Percentiles rank a stretch among this genome's conserved stretches.
phyloP scores from a whole-genome alignment of 495 filamentous ascomycete species.

The Articulospora tetracladia region DNA sequence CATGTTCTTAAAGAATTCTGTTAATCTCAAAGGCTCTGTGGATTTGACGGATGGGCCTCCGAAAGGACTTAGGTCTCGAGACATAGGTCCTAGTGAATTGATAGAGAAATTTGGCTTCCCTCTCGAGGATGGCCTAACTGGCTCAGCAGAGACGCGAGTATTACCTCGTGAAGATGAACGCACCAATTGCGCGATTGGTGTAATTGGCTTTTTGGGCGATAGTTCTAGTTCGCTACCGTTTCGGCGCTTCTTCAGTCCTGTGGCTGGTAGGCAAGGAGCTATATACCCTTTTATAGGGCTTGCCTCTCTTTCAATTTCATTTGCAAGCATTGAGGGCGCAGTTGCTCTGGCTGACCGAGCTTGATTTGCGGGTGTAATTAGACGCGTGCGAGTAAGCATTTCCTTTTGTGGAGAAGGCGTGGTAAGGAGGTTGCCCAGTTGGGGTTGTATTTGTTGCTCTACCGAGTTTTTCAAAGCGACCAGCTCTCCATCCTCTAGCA shows the following conservation, averaged over 20 bases:
- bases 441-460: not conserved
- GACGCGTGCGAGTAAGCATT: not conserved
- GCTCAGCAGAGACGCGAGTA: not conserved
- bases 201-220: not conserved
- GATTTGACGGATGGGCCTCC: not conserved
- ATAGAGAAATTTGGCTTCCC: conserved; percentile 10
- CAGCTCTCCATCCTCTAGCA: conserved; percentile 19
- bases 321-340: not conserved
- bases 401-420: conserved; percentile 18
- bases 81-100: not conserved
- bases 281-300: not conserved
- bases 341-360: not conserved
- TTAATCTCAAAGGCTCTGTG: not conserved
- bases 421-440: conserved; percentile 9
- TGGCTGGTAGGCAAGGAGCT: not conserved
- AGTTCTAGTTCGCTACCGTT: not conserved
- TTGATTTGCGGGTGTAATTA: not conserved
- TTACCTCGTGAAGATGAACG: not conserved
- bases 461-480: not conserved
- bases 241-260: not conserved
- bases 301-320: not conserved
- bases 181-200: not conserved
- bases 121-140: conserved; percentile 9
- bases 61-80: not conserved
- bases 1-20: not conserved